Percentiles rank a stretch among this genome's conserved stretches.
Conservation (phyloP, 441 rosid species). For the Pelargonium myrrhifolium region DNA sequence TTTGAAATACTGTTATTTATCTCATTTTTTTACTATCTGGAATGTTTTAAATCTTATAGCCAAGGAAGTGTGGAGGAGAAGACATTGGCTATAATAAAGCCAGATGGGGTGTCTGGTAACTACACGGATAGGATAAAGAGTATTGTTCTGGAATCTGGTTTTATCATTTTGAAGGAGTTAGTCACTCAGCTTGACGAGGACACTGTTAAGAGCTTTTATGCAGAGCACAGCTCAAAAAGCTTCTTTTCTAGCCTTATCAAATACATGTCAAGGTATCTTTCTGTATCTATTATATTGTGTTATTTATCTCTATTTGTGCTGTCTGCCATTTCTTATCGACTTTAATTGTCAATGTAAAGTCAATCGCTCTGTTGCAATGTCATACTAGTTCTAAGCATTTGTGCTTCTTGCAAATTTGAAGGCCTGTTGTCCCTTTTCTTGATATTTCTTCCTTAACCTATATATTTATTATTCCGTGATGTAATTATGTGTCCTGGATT, state of each 20-base stretch:
- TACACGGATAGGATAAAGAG: conserved; percentile 45
- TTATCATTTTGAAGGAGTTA: conserved; percentile 45
- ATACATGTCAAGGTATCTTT: conserved; percentile 65
- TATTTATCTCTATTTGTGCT: background rate
- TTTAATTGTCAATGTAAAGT: background rate
- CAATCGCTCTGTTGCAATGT: background rate
- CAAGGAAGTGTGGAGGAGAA: conserved; percentile 32
- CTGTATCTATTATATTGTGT: background rate
- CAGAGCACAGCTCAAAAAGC: conserved; percentile 55
- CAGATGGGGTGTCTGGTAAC: conserved; percentile 72
- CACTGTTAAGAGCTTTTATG: conserved; percentile 50
- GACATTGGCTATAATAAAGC: conserved; percentile 73
- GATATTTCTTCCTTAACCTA: background rate
- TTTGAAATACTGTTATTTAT: background rate
- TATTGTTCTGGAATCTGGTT: conserved; percentile 44
- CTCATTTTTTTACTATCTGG: background rate
- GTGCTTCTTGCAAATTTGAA: background rate
- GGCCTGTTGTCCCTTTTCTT: background rate
- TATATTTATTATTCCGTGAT: background rate
- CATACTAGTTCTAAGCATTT: background rate
- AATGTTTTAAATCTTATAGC: conserved; percentile 33
- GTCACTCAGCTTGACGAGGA: conserved; percentile 46
- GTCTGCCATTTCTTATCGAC: background rate
- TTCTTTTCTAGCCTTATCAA: conserved; percentile 60
- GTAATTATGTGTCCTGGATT: background rate